Base-by-base conservation (phyloP, 192 early-diverging fungal species). In the Podila minutissima region DNA sequence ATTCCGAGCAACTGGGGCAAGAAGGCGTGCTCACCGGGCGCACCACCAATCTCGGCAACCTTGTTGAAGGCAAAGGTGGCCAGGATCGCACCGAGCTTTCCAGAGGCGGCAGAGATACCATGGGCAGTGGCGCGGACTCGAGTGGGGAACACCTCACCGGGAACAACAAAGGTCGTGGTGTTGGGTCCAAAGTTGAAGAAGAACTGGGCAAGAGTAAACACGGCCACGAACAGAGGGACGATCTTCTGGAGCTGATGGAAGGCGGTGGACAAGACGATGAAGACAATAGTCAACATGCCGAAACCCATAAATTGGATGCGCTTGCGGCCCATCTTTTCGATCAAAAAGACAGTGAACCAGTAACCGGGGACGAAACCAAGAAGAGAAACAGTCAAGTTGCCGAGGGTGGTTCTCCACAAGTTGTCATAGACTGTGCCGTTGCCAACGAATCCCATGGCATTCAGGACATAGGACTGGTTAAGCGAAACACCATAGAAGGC, bases 241-340 rank as follows among this genome's bases (percentile, higher is more conserved):
- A 75, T 86, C 58, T 65, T 81, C 69, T 84, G 85, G 51, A 89
- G 69, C 29, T 51, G 49, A 35, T 67, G 48, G 32, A 67, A 67
- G 11, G 65, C 65, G n/a, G 65, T 32, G 6, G 65, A 67, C 17
- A 67, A 29, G 57, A 95, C 70, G 22, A 90, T 72, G 67, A 96
- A 95, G 62, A 95, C 71, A 15, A 96, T 75, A 17, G 92, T 90
- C 29, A 93, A 64, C 20, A 66, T 13, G 10, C 20, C 85, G 72
- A 97, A 98, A 24, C 97, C 96, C 74, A 93, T 81, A 57, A 95
- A 90, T 84, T 97, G 96, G 66, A 97, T 97, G 15, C 82, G 84
- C 75, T 95, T 95, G 71, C 96, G 93, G 65, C 96, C 96, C 17
- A 94, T 67, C 57, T 74, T 81, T 60, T 99, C 96, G 49, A 97